Conservation (phyloP, 192 early-diverging fungal species). For the Mortierella antarctica region DNA sequence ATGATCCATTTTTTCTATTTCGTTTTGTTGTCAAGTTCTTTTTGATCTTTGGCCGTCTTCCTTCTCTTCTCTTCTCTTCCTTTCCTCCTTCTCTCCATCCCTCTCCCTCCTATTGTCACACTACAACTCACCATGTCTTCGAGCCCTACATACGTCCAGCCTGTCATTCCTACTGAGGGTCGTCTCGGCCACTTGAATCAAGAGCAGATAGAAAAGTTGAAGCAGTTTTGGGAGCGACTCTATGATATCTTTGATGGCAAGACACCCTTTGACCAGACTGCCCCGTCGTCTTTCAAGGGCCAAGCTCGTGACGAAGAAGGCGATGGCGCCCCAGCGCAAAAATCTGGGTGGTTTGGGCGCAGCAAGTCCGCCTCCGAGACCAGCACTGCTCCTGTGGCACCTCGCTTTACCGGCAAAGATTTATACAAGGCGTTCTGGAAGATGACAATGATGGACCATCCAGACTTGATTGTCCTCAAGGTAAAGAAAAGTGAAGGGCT, state of each 20-base stretch:
- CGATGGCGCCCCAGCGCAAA: slow-evolving; percentile 8
- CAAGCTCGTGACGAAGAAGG: slow-evolving; percentile 31
- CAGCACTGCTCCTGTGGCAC: not conserved
- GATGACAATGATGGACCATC: slow-evolving; percentile 48
- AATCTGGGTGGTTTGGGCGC: slow-evolving; percentile 35
- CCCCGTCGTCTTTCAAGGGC: slow-evolving; percentile 46
- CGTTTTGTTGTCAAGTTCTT: not conserved
- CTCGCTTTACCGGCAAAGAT: slow-evolving; percentile 29
- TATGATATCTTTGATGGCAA: slow-evolving; percentile 56
- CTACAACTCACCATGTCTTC: slow-evolving; percentile 1
- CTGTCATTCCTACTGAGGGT: slow-evolving; percentile 37
- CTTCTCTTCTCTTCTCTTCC: not conserved
- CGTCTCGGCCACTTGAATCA: slow-evolving; percentile 42
- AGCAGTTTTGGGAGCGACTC: slow-evolving; percentile 47
- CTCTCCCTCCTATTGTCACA: not conserved
- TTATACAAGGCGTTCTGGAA: slow-evolving; percentile 37
- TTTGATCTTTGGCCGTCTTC: not conserved
- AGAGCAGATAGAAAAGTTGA: slow-evolving; percentile 48
- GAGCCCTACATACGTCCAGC: slow-evolving; percentile 14
- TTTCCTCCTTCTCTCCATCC: not conserved
- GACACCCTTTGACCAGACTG: slow-evolving; percentile 41
- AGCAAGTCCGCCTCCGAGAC: slow-evolving; percentile 19
- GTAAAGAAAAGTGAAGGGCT: slow-evolving; percentile 4
- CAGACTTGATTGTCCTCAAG: slow-evolving; percentile 46
- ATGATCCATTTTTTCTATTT: not conserved